phyloP scores from a whole-genome alignment of 441 rosid genomes.

The Biscutella laevigata region DNA sequence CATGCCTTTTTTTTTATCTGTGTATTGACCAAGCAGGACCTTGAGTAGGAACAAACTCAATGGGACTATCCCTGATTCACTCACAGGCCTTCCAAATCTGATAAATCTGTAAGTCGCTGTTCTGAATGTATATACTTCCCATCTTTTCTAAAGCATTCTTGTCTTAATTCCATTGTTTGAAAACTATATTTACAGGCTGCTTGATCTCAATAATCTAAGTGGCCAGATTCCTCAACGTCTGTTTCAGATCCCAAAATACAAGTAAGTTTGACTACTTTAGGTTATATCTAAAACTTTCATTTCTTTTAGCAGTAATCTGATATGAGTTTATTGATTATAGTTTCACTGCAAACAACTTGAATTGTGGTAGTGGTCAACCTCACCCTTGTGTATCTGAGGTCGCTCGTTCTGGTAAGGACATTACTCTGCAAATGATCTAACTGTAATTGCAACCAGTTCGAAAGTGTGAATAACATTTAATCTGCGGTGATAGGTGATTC shows the following conservation, averaged over 20 bases:
- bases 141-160: neutral
- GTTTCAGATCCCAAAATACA: conserved; percentile 55
- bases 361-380: conserved; percentile 42
- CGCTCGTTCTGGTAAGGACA: conserved; percentile 46
- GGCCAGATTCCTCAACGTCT: conserved; percentile 69
- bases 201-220: conserved; percentile 57
- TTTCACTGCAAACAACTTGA: conserved; percentile 63
- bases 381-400: conserved; percentile 49
- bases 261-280: conserved; percentile 38
- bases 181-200: conserved; percentile 48
- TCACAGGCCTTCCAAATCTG: conserved; percentile 48
- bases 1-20: conserved; percentile 1
- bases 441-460: neutral
- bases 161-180: conserved; percentile 15
- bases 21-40: conserved; percentile 39
- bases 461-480: neutral
- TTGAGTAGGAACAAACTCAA: conserved; percentile 73
- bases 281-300: neutral
- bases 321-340: conserved; percentile 35
- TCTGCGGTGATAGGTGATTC: conserved; percentile 40
- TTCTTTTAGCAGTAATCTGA: conserved; percentile 11
- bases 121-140: neutral
- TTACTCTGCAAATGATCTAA: neutral
- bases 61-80: conserved; percentile 69
- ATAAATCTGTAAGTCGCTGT: conserved; percentile 54